Evolutionary conservation across 108 stramenopile genomes (phyloP).

Genomic region (Asterionellopsis glacialis): DNA sequence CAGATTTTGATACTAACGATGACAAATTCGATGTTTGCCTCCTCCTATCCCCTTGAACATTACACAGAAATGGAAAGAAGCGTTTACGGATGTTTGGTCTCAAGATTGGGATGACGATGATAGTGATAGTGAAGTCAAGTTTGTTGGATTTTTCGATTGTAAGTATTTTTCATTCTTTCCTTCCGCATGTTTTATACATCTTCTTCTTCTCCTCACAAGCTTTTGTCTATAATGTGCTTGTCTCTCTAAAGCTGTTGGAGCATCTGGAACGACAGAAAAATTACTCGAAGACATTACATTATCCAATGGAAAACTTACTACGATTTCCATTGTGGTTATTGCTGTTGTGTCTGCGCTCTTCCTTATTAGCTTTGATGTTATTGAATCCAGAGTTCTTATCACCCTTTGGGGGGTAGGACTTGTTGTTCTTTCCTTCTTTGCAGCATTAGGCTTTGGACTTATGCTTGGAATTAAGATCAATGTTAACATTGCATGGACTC

Average conservation of each 20-base stretch:
- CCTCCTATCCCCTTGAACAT: too few relatives aligned
- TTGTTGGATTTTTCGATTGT: slow-evolving; percentile 34
- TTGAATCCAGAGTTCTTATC: slow-evolving; percentile 35
- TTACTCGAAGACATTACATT: slow-evolving; percentile 35
- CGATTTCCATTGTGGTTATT: slow-evolving; percentile 32
- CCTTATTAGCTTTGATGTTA: slow-evolving; percentile 20
- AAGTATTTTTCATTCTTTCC: not conserved
- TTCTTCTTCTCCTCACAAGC: too few relatives aligned
- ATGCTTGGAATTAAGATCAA: slow-evolving; percentile 33
- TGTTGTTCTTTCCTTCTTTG: slow-evolving; percentile 38
- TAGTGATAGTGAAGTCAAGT: slow-evolving; percentile 24
- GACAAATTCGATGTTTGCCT: too few relatives aligned
- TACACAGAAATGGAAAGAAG: slow-evolving; percentile 21
- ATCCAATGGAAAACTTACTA: slow-evolving; percentile 19
- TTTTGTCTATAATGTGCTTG: not conserved
- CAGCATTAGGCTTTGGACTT: slow-evolving; percentile 29
- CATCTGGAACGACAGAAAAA: slow-evolving; percentile 32
- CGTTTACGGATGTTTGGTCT: slow-evolving; percentile 30
- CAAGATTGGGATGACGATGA: slow-evolving; percentile 31
- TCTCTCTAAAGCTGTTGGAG: slow-evolving; percentile 15
- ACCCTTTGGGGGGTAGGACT: slow-evolving; percentile 28
- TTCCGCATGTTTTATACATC: too few relatives aligned
- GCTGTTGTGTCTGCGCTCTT: slow-evolving; percentile 32
- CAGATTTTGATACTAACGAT: too few relatives aligned
- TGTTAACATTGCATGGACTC: slow-evolving; percentile 43